These are phyloP conservation scores for Aspergillus diversus DNA, from an alignment of 495 filamentous ascomycete species.

Conservation along the genomic window DNA sequence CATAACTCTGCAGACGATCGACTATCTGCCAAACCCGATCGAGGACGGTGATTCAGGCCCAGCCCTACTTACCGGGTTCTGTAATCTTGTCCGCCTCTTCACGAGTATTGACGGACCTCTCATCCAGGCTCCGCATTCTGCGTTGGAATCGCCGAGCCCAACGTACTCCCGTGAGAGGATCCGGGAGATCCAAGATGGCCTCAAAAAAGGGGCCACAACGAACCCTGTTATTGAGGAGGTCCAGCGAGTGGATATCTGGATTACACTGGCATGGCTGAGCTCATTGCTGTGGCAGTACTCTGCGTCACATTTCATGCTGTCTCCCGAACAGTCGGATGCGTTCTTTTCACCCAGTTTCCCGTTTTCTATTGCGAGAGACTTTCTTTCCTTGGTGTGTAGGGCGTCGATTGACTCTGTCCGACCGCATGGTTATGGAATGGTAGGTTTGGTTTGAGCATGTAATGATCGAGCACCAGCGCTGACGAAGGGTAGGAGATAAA, in stretches of 20 bases:
- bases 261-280: slow-evolving; percentile 16
- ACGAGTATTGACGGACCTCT: slow-evolving; percentile 18
- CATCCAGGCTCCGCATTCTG: slow-evolving; percentile 9
- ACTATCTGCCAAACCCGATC: slow-evolving; percentile 8
- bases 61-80: slow-evolving; percentile 12
- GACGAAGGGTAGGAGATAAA: slow-evolving; percentile 14
- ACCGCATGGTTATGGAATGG: slow-evolving; percentile 20
- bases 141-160: not conserved
- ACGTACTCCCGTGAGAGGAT: slow-evolving; percentile 16
- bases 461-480: not conserved
- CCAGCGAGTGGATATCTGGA: slow-evolving; percentile 19
- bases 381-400: slow-evolving; percentile 12
- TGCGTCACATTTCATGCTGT: slow-evolving; percentile 17
- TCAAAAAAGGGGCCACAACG: slow-evolving; percentile 11
- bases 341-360: slow-evolving; percentile 14
- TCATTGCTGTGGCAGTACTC: slow-evolving; percentile 20
- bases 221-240: slow-evolving; percentile 18
- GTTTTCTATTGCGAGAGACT: slow-evolving; percentile 12
- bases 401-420: slow-evolving; percentile 19
- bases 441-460: not conserved
- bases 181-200: slow-evolving; percentile 14
- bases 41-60: slow-evolving; percentile 13
- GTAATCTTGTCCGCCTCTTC: slow-evolving; percentile 16
- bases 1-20: slow-evolving; percentile 18
- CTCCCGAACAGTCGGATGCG: slow-evolving; percentile 5